These are phyloP conservation scores for Erysimum pusillum DNA, from an alignment of 441 rosid genomes.

Conservation along the genomic window DNA sequence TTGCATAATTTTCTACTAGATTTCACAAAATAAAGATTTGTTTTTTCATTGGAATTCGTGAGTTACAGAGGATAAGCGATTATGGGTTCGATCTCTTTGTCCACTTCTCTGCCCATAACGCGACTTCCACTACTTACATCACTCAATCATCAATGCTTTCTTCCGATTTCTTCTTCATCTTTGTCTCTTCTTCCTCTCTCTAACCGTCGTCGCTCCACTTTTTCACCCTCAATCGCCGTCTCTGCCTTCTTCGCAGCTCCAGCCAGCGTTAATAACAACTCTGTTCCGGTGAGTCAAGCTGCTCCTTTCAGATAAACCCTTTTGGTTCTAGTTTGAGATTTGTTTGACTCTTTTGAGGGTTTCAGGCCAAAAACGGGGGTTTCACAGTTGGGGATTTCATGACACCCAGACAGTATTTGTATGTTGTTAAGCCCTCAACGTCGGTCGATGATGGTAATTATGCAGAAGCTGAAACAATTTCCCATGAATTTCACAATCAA, in stretches of 20 bases:
- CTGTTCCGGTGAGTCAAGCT: constrained; percentile 58
- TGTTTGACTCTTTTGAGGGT: constrained; percentile 1
- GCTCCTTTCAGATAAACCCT: not conserved
- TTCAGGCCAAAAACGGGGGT: constrained; percentile 58
- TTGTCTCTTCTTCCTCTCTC: constrained; percentile 41
- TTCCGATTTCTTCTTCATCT: constrained; percentile 35
- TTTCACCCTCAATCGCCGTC: constrained; percentile 25
- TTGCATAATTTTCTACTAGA: constrained; percentile 3
- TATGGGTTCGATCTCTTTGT: constrained; percentile 55
- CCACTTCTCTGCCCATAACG: constrained; percentile 47
- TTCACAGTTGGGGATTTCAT: constrained; percentile 80
- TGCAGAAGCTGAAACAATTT: not conserved
- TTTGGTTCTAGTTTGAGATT: constrained; percentile 22
- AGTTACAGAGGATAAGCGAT: constrained; percentile 39
- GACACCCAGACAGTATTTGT: constrained; percentile 68
- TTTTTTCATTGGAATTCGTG: constrained; percentile 33
- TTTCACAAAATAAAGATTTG: constrained; percentile 13
- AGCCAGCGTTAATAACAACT: constrained; percentile 55
- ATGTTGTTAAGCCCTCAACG: constrained; percentile 75
- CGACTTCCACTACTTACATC: constrained; percentile 44
- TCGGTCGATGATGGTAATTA: constrained; percentile 78
- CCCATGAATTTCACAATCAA: not conserved
- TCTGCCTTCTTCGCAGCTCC: constrained; percentile 44
- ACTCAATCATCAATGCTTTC: constrained; percentile 28
- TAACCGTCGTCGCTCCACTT: constrained; percentile 38